Evolutionary conservation across 305 asterid species (phyloP).

Genomic region (Ruellia speciosa): DNA sequence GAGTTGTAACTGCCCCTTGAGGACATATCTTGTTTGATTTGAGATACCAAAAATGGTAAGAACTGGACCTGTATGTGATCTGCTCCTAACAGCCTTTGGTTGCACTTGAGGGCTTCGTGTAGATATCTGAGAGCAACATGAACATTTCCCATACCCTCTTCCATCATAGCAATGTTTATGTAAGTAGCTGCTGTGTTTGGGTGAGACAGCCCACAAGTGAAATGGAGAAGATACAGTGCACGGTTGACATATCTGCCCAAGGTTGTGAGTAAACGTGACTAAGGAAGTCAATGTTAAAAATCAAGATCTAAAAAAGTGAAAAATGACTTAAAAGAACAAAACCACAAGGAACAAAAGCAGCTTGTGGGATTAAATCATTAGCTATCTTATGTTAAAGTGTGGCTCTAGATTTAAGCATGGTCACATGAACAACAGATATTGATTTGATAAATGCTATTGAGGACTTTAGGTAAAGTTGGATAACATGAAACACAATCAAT

Average conservation of each 20-base stretch:
- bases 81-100: conserved; percentile 78
- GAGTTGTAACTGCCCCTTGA: not conserved
- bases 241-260: conserved; percentile 92
- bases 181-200: conserved; percentile 99
- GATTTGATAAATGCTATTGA: not conserved
- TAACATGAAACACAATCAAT: conserved; percentile 1
- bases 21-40: not conserved
- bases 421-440: not conserved
- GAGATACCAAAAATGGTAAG: conserved; percentile 12
- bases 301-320: no score
- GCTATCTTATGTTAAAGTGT: conserved; percentile 6
- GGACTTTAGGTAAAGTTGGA: not conserved
- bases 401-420: conserved; percentile 2
- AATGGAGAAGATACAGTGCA: conserved; percentile 89
- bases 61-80: conserved; percentile 90
- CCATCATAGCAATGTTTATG: conserved; percentile 99
- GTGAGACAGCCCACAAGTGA: conserved; percentile 97
- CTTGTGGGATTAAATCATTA: not conserved
- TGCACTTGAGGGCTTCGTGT: conserved; percentile 99
- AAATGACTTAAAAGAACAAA: conserved; percentile 3
- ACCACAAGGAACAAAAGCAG: not conserved
- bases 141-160: conserved; percentile 99
- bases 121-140: conserved; percentile 97
- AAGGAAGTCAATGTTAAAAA: conserved; percentile 11
- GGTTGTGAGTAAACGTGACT: conserved; percentile 20